A percentile compares a stretch with the other conserved stretches of the same genome.
phyloP scores from a whole-genome alignment of 2,329 filamentous ascomycete genomes.

The Zopfia rhizophila region DNA sequence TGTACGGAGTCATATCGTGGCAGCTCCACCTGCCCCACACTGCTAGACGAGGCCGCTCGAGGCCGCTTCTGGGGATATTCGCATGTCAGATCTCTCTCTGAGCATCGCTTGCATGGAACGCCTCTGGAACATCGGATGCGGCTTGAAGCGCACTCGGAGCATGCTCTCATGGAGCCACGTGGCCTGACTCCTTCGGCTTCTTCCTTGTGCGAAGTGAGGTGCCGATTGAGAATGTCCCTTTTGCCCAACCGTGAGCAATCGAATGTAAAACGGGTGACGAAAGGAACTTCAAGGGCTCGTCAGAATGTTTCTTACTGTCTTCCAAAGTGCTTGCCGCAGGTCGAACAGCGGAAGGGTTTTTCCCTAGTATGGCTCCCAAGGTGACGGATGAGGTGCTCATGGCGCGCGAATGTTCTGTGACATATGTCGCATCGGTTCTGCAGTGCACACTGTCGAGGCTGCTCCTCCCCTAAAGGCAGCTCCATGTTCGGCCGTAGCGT shows the following conservation, averaged over 20 bases:
- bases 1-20: too few species aligned
- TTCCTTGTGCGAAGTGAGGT: conserved; percentile 19
- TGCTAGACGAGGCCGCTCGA: too few species aligned
- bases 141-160: conserved; percentile 35
- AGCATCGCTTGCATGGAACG: conserved; percentile 35
- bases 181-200: neutral
- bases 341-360: conserved; percentile 21
- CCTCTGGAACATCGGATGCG: conserved; percentile 43
- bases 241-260: too few species aligned
- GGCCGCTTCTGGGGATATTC: conserved; percentile 33
- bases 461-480: too few species aligned
- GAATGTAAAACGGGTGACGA: neutral
- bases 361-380: conserved; percentile 25
- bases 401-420: conserved; percentile 15
- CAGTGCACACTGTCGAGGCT: too few species aligned
- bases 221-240: conserved; percentile 16
- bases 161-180: conserved; percentile 28
- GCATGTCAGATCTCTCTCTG: conserved; percentile 29
- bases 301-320: conserved; percentile 9
- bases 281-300: neutral
- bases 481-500: too few species aligned
- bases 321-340: conserved; percentile 22
- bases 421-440: conserved; percentile 15
- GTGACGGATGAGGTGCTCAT: conserved; percentile 24
- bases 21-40: too few species aligned